Conservation (phyloP, 2,329 filamentous ascomycete genomes). For the Aureobasidium namibiae region DNA sequence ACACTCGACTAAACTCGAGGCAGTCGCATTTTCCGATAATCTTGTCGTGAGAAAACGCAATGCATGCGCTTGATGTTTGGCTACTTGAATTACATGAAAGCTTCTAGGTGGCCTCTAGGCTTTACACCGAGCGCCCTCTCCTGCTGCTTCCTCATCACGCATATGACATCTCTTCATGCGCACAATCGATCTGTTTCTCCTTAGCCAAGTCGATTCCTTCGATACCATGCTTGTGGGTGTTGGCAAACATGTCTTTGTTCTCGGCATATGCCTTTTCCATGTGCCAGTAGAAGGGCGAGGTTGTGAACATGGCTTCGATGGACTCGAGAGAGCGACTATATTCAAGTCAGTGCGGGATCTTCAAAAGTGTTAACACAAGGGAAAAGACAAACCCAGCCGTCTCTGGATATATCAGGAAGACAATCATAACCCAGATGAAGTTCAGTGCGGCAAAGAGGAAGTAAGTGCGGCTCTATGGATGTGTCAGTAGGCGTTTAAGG, state of each 20-base stretch:
- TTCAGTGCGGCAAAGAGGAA: conserved; percentile 46
- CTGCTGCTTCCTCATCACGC: background rate
- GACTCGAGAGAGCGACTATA: conserved; percentile 45
- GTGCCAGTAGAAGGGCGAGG: conserved; percentile 38
- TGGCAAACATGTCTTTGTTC: conserved; percentile 14
- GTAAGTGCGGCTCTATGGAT: conserved; percentile 36
- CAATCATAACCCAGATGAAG: conserved; percentile 42
- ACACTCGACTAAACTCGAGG: no score
- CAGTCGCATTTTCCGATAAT: no score
- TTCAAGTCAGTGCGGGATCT: no score
- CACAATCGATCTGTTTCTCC: background rate
- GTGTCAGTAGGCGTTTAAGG: background rate
- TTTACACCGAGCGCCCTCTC: no score
- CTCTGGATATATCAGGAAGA: conserved; percentile 42
- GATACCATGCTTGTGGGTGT: background rate
- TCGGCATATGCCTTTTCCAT: conserved; percentile 35
- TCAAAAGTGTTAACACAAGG: no score
- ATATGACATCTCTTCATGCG: background rate
- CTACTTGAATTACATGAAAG: no score
- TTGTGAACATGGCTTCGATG: conserved; percentile 43
- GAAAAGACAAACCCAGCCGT: no score
- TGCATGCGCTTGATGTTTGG: no score
- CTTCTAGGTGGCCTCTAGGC: no score
- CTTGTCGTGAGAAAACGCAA: no score
- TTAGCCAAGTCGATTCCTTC: background rate